phyloP scores from a whole-genome alignment of 768 basidiomycete genomes.

The Dioszegia aurantiaca region DNA sequence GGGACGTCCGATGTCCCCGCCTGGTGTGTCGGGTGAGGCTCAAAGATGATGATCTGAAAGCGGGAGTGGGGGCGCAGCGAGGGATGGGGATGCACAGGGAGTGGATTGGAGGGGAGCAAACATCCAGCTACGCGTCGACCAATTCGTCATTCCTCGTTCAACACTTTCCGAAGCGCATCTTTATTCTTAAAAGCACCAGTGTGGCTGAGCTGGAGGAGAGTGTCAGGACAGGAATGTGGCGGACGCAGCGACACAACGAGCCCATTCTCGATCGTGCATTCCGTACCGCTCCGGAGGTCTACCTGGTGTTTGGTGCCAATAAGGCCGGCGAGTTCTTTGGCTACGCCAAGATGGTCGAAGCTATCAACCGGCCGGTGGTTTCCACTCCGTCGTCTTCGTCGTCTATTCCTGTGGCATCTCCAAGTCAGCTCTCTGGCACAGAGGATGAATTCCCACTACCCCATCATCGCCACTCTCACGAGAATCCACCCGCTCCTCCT shows the following conservation, averaged over 20 bases:
- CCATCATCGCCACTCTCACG: not conserved
- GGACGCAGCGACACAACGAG: slow-evolving; percentile 90
- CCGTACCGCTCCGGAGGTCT: slow-evolving; percentile 84
- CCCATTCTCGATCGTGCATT: slow-evolving; percentile 85
- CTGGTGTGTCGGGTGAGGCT: slow-evolving; percentile 79
- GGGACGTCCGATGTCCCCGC: slow-evolving; percentile 69
- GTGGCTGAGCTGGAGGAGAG: slow-evolving; percentile 78
- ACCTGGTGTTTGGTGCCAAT: slow-evolving; percentile 87
- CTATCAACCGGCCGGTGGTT: slow-evolving; percentile 21
- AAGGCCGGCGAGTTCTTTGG: slow-evolving; percentile 93
- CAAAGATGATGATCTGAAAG: slow-evolving; percentile 77
- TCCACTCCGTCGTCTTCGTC: not conserved
- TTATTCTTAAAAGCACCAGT: slow-evolving; percentile 84
- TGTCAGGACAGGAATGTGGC: slow-evolving; percentile 76
- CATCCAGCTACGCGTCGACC: slow-evolving; percentile 69
- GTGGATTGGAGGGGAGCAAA: slow-evolving; percentile 61
- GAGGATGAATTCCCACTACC: not conserved
- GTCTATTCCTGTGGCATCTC: slow-evolving; percentile 6
- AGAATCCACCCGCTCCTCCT: not conserved
- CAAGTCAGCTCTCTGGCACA: not conserved
- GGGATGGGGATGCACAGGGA: slow-evolving; percentile 76
- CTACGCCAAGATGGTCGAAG: slow-evolving; percentile 68
- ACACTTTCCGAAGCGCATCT: slow-evolving; percentile 83
- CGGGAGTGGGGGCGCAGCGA: slow-evolving; percentile 88
- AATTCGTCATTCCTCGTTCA: slow-evolving; percentile 72